Percentiles rank a stretch among this genome's conserved stretches.
phyloP scores from a whole-genome alignment of 169 alveolate species.

The Plasmodium berghei region DNA sequence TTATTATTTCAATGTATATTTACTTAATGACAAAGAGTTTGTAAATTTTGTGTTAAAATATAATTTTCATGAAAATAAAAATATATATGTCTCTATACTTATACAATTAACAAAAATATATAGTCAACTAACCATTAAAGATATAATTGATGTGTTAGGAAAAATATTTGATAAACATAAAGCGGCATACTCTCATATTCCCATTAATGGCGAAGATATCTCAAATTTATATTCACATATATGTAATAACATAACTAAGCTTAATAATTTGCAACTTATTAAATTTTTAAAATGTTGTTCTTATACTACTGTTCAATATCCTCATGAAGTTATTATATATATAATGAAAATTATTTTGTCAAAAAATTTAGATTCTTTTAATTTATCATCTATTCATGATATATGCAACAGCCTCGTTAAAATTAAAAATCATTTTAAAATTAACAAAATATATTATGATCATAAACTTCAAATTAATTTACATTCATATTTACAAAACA shows the following conservation, averaged over 20 bases:
- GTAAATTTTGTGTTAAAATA: conserved; percentile 23
- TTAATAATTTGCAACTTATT: conserved; percentile 13
- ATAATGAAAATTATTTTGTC: conserved; percentile 8
- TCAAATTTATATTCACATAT: conserved; percentile 18
- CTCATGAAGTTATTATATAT: conserved; percentile 1
- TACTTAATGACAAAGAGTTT: conserved; percentile 19
- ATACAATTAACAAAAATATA: conserved; percentile 31
- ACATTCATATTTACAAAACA: background rate
- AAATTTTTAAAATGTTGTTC: conserved; percentile 24
- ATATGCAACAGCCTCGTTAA: conserved; percentile 32
- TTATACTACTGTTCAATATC: conserved; percentile 33
- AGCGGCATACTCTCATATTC: conserved; percentile 27
- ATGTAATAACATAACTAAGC: conserved; percentile 14
- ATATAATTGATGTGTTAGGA: conserved; percentile 18
- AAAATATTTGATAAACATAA: conserved; percentile 25
- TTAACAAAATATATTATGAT: conserved; percentile 31
- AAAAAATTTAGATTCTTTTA: conserved; percentile 5
- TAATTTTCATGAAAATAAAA: conserved; percentile 46
- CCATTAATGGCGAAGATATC: conserved; percentile 21
- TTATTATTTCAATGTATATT: conserved; percentile 30
- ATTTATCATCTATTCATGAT: conserved; percentile 11
- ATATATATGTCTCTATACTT: conserved; percentile 43
- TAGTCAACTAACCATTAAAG: conserved; percentile 1
- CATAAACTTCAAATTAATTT: conserved; percentile 18
- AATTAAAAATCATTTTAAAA: conserved; percentile 28